Conservation (phyloP, 139 green algal genomes). For the Chlamydomonas sphaeroides region DNA sequence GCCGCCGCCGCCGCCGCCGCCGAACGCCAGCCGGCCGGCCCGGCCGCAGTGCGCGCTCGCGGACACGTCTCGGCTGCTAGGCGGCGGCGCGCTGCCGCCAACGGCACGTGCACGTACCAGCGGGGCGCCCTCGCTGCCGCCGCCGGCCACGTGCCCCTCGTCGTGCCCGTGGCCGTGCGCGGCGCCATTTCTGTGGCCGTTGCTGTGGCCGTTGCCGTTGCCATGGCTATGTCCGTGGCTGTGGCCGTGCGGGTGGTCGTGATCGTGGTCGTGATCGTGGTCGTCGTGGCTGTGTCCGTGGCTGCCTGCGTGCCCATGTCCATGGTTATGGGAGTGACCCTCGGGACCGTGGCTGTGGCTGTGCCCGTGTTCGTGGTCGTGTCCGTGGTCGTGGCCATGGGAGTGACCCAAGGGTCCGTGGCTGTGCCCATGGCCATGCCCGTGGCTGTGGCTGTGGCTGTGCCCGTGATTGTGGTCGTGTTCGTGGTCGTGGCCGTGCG, state of each 20-base stretch:
- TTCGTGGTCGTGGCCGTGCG: conserved; percentile 2
- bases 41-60: neutral
- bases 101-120: neutral
- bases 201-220: neutral
- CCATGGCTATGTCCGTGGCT: neutral
- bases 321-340: too few relatives aligned
- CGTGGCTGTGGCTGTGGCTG: neutral
- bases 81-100: neutral
- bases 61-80: too few relatives aligned
- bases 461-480: conserved; percentile 6
- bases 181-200: neutral
- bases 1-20: neutral
- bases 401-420: conserved; percentile 1
- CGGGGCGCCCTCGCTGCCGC: too few relatives aligned
- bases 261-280: neutral
- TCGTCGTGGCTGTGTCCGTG: neutral
- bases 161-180: neutral
- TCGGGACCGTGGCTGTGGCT: neutral
- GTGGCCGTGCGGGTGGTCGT: neutral
- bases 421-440: neutral
- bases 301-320: too few relatives aligned
- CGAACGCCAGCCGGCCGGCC: neutral
- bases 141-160: too few relatives aligned
- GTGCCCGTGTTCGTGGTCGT: conserved; percentile 1
- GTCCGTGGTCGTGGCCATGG: conserved; percentile 8